Evolutionary conservation across 371 early-diverging fungal genomes (phyloP).

Genomic region (Rhizomucor miehei): DNA sequence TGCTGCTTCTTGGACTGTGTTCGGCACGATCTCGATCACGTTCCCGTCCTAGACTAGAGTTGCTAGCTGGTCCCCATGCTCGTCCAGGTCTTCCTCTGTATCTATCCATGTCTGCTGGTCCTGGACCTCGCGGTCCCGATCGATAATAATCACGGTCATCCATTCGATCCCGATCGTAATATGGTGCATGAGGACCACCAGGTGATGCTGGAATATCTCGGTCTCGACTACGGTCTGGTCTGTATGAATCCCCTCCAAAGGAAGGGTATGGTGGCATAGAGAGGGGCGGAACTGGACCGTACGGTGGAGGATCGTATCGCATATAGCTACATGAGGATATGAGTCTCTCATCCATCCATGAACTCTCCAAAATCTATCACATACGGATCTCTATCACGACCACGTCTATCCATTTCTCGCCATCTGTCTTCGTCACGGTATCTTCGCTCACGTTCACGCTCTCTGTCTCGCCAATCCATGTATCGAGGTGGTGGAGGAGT

Average conservation of each 20-base stretch:
- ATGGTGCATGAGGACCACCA: slow-evolving; percentile 22
- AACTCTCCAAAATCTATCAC: too few species aligned
- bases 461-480: slow-evolving; percentile 48
- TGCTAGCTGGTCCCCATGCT: slow-evolving; percentile 11
- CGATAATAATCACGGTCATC: slow-evolving; percentile 43
- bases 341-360: too few species aligned
- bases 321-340: slow-evolving; percentile 20
- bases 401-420: slow-evolving; percentile 42
- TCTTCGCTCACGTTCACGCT: slow-evolving; percentile 41
- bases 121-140: slow-evolving; percentile 9
- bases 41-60: slow-evolving; percentile 19
- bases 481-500: slow-evolving; percentile 28
- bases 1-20: slow-evolving; percentile 19
- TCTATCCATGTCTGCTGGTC: slow-evolving; percentile 30
- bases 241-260: slow-evolving; percentile 45
- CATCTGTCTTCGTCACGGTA: slow-evolving; percentile 48
- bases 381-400: slow-evolving; percentile 23
- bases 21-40: slow-evolving; percentile 30
- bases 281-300: slow-evolving; percentile 27
- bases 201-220: slow-evolving; percentile 39
- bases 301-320: slow-evolving; percentile 37
- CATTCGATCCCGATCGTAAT: slow-evolving; percentile 40
- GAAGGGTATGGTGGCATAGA: slow-evolving; percentile 18
- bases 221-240: slow-evolving; percentile 44
- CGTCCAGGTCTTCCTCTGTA: slow-evolving; percentile 26